phyloP scores from a whole-genome alignment of 1,284 basidiomycete species.

The Fomitopsis pinicola region DNA sequence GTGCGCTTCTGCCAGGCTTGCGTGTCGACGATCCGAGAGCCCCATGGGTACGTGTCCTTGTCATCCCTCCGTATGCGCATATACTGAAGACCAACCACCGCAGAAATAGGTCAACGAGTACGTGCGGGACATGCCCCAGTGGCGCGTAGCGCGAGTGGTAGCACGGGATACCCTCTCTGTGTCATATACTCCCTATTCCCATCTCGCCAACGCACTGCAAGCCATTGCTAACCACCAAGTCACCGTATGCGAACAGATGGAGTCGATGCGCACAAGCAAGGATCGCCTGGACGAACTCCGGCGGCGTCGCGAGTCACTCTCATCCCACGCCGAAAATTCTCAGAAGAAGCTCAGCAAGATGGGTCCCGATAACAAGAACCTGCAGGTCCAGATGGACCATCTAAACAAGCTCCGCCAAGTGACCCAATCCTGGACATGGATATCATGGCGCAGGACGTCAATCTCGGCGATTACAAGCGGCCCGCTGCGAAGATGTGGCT shows the following conservation, averaged over 20 bases:
- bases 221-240: no score
- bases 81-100: no score
- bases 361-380: conserved; percentile 87
- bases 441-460: conserved; percentile 81
- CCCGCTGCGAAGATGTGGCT: conserved; percentile 67
- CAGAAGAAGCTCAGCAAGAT: conserved; percentile 91
- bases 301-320: conserved; percentile 65
- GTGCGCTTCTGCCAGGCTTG: no score
- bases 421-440: conserved; percentile 80
- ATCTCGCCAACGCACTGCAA: conserved; percentile 67
- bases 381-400: conserved; percentile 75
- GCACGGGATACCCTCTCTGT: conserved; percentile 72
- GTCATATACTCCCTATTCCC: conserved; percentile 65
- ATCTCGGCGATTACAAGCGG: conserved; percentile 84
- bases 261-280: conserved; percentile 79
- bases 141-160: no score
- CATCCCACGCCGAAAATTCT: conserved; percentile 74
- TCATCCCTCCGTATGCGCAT: no score
- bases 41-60: no score
- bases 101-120: not conserved
- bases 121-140: not conserved
- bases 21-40: no score
- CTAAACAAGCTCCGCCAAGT: no score
- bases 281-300: conserved; percentile 80
- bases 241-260: conserved; percentile 74